Evolutionary conservation across 371 early-diverging fungal genomes (phyloP).

Genomic region (Gilbertella persicaria): DNA sequence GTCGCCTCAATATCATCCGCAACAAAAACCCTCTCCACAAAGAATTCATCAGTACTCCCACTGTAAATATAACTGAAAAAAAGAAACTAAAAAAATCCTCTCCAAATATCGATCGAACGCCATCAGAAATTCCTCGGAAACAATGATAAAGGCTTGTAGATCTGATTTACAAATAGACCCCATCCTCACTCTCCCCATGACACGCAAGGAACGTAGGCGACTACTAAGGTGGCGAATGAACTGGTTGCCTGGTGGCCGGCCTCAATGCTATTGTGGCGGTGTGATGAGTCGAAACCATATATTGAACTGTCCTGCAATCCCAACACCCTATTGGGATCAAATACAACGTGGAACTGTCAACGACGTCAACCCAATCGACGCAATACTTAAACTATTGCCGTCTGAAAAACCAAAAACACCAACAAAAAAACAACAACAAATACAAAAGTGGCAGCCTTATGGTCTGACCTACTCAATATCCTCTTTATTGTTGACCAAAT

Average conservation of each 20-base stretch:
- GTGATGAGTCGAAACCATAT: not conserved
- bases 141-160: slow-evolving; percentile 1
- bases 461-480: not conserved
- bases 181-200: not conserved
- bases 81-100: not conserved
- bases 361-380: not conserved
- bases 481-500: not conserved
- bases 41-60: too few relatives aligned
- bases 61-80: not conserved
- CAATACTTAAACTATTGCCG: not conserved
- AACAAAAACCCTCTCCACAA: not conserved
- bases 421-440: not conserved
- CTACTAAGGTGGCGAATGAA: slow-evolving; percentile 15
- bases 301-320: not conserved
- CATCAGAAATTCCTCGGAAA: not conserved
- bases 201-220: slow-evolving; percentile 5
- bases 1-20: not conserved
- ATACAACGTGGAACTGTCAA: not conserved
- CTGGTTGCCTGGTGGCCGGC: slow-evolving; percentile 10
- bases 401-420: not conserved
- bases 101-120: not conserved
- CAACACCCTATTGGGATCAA: not conserved
- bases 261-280: slow-evolving; percentile 9
- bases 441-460: slow-evolving; percentile 1
- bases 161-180: slow-evolving; percentile 1